phyloP scores from a whole-genome alignment of 176 grass and related monocot species.

The Calamus simplicifolius region DNA sequence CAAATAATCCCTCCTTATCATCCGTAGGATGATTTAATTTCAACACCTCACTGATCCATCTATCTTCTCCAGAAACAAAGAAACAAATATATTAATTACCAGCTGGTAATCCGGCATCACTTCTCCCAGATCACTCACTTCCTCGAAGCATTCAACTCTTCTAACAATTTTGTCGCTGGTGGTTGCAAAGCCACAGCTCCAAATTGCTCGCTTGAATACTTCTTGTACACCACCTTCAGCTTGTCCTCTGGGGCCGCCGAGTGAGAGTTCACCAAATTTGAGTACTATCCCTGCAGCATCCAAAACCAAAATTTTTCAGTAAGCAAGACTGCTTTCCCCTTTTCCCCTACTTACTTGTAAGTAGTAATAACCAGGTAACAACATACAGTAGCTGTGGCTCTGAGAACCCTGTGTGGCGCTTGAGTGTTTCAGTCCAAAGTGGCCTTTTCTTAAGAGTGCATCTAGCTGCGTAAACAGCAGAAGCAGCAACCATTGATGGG shows the following conservation, averaged over 20 bases:
- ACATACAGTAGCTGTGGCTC: slow-evolving; percentile 64
- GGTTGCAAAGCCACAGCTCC: slow-evolving; percentile 55
- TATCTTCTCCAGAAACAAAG: no score
- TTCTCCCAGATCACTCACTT: no score
- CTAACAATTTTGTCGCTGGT: slow-evolving; percentile 27
- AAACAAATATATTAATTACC: no score
- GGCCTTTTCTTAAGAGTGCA: slow-evolving; percentile 68
- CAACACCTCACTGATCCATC: no score
- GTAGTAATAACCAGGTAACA: no score
- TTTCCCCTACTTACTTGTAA: no score
- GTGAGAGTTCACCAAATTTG: slow-evolving; percentile 57
- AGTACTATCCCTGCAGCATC: slow-evolving; percentile 34
- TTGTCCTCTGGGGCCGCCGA: slow-evolving; percentile 42
- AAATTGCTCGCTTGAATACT: slow-evolving; percentile 53
- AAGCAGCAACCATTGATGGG: slow-evolving; percentile 70
- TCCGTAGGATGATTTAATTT: no score
- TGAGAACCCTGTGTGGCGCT: slow-evolving; percentile 60
- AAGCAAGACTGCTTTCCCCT: no score
- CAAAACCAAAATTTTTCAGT: not conserved
- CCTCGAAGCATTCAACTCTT: slow-evolving; percentile 14
- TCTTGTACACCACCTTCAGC: slow-evolving; percentile 71
- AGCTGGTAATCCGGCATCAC: no score
- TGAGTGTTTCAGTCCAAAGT: slow-evolving; percentile 77
- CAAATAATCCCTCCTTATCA: no score
- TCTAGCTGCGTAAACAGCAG: slow-evolving; percentile 69